phyloP scores from a whole-genome alignment of 1,139 yeast species.

The Geotrichum cucujoidarum region DNA sequence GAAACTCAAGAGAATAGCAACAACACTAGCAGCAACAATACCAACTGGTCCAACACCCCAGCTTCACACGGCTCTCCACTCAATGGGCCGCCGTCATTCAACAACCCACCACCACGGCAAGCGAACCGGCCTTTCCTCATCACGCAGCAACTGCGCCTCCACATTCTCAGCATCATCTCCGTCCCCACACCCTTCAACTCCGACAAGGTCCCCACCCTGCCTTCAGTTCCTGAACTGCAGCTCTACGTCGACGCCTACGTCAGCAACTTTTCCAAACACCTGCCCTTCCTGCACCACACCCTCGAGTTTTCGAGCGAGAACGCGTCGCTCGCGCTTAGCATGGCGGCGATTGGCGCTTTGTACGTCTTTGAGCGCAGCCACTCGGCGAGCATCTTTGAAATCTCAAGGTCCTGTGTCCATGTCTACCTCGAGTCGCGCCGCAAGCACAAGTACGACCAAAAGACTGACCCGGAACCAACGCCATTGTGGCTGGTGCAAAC shows the following conservation, averaged over 20 bases:
- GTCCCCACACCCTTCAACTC: slow-evolving; percentile 59
- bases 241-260: slow-evolving; percentile 66
- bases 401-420: slow-evolving; percentile 73
- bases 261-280: slow-evolving; percentile 69
- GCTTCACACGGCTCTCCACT: background rate
- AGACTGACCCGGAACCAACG: slow-evolving; percentile 43
- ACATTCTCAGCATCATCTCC: slow-evolving; percentile 47
- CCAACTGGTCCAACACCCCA: background rate
- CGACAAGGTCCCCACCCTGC: slow-evolving; percentile 50
- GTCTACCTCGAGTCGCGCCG: slow-evolving; percentile 62
- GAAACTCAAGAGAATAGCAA: background rate
- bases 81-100: background rate
- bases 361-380: slow-evolving; percentile 77
- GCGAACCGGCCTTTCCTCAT: slow-evolving; percentile 27
- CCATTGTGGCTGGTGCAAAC: slow-evolving; percentile 90
- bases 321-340: slow-evolving; percentile 70
- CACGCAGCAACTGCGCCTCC: slow-evolving; percentile 72
- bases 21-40: background rate
- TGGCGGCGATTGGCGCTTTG: slow-evolving; percentile 86
- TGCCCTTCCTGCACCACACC: slow-evolving; percentile 77
- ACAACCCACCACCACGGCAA: background rate
- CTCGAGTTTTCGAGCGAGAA: slow-evolving; percentile 57
- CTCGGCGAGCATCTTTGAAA: slow-evolving; percentile 70
- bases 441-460: slow-evolving; percentile 32
- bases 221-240: slow-evolving; percentile 68